Evolutionary conservation across 306 rosid species (phyloP).

Genomic region (Malus orientalis): DNA sequence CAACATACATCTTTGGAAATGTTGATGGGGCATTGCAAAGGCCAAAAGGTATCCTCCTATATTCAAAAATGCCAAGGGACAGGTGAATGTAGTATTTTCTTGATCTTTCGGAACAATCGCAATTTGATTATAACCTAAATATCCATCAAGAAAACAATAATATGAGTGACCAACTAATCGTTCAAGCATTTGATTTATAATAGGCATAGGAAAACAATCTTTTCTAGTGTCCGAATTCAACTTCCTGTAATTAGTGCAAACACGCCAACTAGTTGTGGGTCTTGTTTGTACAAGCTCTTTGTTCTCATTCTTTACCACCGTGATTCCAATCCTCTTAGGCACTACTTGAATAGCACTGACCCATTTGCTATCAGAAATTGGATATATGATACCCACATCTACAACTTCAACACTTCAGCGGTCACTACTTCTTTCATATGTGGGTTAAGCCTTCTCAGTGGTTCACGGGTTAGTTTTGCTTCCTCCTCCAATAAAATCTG

Average conservation of each 20-base stretch:
- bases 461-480: too few relatives aligned
- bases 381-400: too few relatives aligned
- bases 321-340: too few relatives aligned
- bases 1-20: background rate
- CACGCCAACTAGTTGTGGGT: too few relatives aligned
- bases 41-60: background rate
- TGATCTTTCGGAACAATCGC: background rate
- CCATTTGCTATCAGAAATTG: too few relatives aligned
- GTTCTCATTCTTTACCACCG: too few relatives aligned
- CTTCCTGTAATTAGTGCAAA: background rate
- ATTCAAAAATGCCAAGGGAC: background rate
- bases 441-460: too few relatives aligned
- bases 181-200: background rate
- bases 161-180: background rate
- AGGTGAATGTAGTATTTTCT: background rate
- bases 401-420: too few relatives aligned
- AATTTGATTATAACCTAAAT: background rate
- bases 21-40: background rate
- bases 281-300: too few relatives aligned
- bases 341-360: accelerated
- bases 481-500: too few relatives aligned
- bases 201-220: background rate
- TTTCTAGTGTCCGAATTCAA: background rate
- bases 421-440: too few relatives aligned
- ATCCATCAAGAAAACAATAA: background rate